A percentile compares a stretch with the other conserved stretches of the same genome.
phyloP scores from a whole-genome alignment of 108 stramenopile genomes.

The Cylindrotheca fusiformis region DNA sequence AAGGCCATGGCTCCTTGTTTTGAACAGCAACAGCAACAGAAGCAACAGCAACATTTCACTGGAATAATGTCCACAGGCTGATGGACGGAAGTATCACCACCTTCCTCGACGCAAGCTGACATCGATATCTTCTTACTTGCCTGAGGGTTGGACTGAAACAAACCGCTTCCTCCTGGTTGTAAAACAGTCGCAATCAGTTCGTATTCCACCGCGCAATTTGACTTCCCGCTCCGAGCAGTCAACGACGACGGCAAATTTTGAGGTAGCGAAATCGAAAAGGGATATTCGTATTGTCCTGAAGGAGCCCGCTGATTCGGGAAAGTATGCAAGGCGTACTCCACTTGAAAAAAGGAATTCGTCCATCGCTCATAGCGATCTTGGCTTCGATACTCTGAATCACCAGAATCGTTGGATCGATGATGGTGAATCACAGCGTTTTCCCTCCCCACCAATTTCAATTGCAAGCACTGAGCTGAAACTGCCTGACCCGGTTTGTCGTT shows the following conservation, averaged over 20 bases:
- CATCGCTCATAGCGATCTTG: slow-evolving; percentile 24
- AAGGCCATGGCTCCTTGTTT: slow-evolving; percentile 17
- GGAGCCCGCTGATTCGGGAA: slow-evolving; percentile 7
- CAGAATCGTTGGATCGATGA: background rate
- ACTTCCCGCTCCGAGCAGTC: slow-evolving; percentile 1
- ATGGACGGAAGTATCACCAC: slow-evolving; percentile 4
- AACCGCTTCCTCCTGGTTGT: slow-evolving; percentile 5
- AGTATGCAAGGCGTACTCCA: slow-evolving; percentile 14
- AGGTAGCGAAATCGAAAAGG: slow-evolving; percentile 15
- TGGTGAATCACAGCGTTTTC: slow-evolving; percentile 14
- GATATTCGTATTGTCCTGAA: slow-evolving; percentile 25
- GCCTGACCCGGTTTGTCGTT: background rate
- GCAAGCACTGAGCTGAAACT: slow-evolving; percentile 1
- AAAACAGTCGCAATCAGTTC: slow-evolving; percentile 12
- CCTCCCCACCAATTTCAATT: slow-evolving; percentile 3
- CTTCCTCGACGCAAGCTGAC: background rate
- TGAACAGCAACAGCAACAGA: slow-evolving; percentile 19
- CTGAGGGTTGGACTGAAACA: slow-evolving; percentile 2
- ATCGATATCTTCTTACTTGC: slow-evolving; percentile 7
- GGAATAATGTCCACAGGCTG: slow-evolving; percentile 19
- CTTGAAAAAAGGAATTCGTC: slow-evolving; percentile 4
- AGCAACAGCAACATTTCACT: slow-evolving; percentile 9
- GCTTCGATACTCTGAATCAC: no score
- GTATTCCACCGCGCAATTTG: slow-evolving; percentile 13
- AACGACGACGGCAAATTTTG: slow-evolving; percentile 16